phyloP scores from a whole-genome alignment of 2,329 filamentous ascomycete genomes.

The Xylariaceae sp. region DNA sequence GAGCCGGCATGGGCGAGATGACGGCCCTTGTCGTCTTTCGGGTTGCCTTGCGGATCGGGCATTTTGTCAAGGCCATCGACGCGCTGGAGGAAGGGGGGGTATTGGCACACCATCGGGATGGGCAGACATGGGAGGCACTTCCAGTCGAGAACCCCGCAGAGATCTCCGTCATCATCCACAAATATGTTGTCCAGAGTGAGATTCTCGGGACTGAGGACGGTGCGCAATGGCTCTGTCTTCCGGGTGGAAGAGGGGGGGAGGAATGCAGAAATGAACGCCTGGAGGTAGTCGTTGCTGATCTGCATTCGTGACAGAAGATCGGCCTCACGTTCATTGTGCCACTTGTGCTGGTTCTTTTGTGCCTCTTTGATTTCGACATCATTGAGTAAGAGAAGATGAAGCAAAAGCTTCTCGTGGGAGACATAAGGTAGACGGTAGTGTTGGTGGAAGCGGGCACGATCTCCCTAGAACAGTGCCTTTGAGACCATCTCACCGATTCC shows the following conservation, averaged over 20 bases:
- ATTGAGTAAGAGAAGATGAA: slow-evolving; percentile 17
- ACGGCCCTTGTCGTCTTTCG: neutral
- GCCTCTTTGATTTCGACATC: slow-evolving; percentile 7
- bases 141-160: slow-evolving; percentile 34
- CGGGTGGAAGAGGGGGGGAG: too few relatives aligned
- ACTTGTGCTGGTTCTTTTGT: neutral
- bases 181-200: slow-evolving; percentile 34
- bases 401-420: slow-evolving; percentile 21
- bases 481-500: slow-evolving; percentile 28
- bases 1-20: slow-evolving; percentile 13
- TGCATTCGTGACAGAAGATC: too few relatives aligned
- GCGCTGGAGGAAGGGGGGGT: slow-evolving; percentile 30
- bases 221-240: slow-evolving; percentile 13
- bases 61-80: slow-evolving; percentile 3
- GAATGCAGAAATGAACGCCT: too few relatives aligned
- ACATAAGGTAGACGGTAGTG: slow-evolving; percentile 20
- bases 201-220: slow-evolving; percentile 32
- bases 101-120: slow-evolving; percentile 29
- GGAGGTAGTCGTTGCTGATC: too few relatives aligned
- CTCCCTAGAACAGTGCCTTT: slow-evolving; percentile 30
- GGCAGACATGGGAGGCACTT: slow-evolving; percentile 32
- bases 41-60: slow-evolving; percentile 20
- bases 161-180: slow-evolving; percentile 29
- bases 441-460: slow-evolving; percentile 18
- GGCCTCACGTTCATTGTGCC: too few relatives aligned